Conservation (phyloP, 441 rosid species). For the Pelargonium australe region DNA sequence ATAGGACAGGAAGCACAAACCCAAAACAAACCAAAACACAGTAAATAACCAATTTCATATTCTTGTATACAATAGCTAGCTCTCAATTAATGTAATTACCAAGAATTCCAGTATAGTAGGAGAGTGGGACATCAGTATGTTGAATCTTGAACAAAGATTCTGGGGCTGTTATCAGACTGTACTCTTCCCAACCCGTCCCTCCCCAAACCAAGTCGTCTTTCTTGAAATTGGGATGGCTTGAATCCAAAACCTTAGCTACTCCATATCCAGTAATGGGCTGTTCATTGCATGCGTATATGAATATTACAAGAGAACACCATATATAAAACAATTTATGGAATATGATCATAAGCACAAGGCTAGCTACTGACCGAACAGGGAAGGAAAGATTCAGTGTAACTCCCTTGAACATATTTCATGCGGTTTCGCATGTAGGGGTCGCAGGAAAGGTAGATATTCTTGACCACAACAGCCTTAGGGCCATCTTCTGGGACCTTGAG, state of each 20-base stretch:
- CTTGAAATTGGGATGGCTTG: constrained; percentile 19
- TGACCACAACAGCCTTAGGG: constrained; percentile 14
- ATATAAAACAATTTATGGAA: neutral
- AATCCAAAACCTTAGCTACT: constrained; percentile 25
- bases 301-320: neutral
- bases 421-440: constrained; percentile 29
- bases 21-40: neutral
- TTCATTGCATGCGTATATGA: neutral
- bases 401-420: constrained; percentile 4
- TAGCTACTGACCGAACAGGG: constrained; percentile 16
- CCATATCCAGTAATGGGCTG: constrained; percentile 27
- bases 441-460: constrained; percentile 31
- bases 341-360: too few species aligned
- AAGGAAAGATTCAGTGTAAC: constrained; percentile 7
- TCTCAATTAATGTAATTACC: neutral
- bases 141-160: constrained; percentile 15
- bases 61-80: neutral
- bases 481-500: constrained; percentile 10
- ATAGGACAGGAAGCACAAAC: too few species aligned
- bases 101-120: constrained; percentile 21
- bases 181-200: constrained; percentile 22
- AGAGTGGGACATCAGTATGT: constrained; percentile 18
- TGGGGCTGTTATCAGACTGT: constrained; percentile 15
- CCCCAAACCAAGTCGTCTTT: constrained; percentile 29
- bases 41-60: neutral